These are phyloP conservation scores for Adansonia rubrostipa DNA, from an alignment of 441 rosid genomes.

Conservation along the genomic window DNA sequence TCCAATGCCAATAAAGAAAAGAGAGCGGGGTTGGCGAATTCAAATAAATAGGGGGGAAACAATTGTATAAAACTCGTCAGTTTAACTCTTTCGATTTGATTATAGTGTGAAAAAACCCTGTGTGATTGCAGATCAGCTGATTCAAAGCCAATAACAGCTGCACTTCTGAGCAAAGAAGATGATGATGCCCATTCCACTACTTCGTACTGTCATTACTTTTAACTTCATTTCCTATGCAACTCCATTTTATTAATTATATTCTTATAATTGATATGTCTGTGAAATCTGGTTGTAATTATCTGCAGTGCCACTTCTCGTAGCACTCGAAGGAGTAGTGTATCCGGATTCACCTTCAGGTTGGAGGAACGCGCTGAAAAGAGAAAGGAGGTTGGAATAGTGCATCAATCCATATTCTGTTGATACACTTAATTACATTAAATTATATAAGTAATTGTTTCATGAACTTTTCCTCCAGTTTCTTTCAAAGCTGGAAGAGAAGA, in stretches of 20 bases:
- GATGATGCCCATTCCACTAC: slow-evolving; percentile 63
- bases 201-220: slow-evolving; percentile 57
- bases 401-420: background rate
- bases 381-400: slow-evolving; percentile 53
- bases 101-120: background rate
- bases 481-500: slow-evolving; percentile 72
- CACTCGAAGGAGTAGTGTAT: slow-evolving; percentile 56
- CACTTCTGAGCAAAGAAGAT: slow-evolving; percentile 53
- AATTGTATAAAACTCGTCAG: background rate
- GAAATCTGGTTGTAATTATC: slow-evolving; percentile 23
- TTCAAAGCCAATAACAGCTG: slow-evolving; percentile 41
- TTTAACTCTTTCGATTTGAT: background rate
- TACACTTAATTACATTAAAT: background rate
- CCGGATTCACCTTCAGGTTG: slow-evolving; percentile 71
- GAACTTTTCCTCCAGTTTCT: slow-evolving; percentile 49
- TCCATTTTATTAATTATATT: slow-evolving; percentile 15
- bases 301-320: slow-evolving; percentile 66
- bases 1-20: background rate
- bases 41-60: background rate
- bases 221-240: slow-evolving; percentile 1
- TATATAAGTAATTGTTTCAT: slow-evolving; percentile 7
- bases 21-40: no score
- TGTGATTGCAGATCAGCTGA: slow-evolving; percentile 51
- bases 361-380: slow-evolving; percentile 77
- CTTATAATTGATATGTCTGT: background rate